Evolutionary conservation across 768 basidiomycete genomes (phyloP), one percentile per base, ranked within the genome.

Genomic region (Pisolithus marmoratus): DNA sequence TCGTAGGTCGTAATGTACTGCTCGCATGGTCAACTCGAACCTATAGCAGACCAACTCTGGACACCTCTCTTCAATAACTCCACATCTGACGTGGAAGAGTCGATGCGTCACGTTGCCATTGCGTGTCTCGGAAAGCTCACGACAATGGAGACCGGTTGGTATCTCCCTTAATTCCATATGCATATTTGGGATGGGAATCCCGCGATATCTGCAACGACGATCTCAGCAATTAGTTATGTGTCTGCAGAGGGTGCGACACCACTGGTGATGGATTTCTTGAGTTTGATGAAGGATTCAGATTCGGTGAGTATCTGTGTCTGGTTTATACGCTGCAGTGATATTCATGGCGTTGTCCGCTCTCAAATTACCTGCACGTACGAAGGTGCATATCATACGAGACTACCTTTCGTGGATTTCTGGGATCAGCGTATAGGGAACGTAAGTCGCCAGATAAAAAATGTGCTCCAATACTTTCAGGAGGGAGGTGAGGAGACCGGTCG

Each of bases 51-150:
- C 52, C 70, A 82, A 26, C 81, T 98, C 8, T 99, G 96, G 96
- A 76, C 76, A 2, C 94, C 95, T 4, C 77, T 99, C 15, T 95
- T 98, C 65, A 83, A 90, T 60, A 88, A 93, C 65, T 93, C 92
- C 11, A 87, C 90, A 54, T 64, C 65, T 2, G 86, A 83, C 55
- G 80, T 87, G 15, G 95, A 95, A 55, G 95, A 97, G 69, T 88
- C 87, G 8, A 88, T 90, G 1, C 76, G 94, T 46, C 96, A 96
- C 63, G 91, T 97, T 34, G 92, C 94, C 23, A 93, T 96, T 43
- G 94, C 95, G 3, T 97, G 94, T 64, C 79, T 99, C 17, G 96
- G 96, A 31, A 96, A 97, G 68, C 76, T 99, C 27, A 94, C 94
- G 0, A 90, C 90, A 0, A 89, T 91, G 1, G 88, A 94, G 52